These are phyloP conservation scores for Magnusiomyces suaveolens DNA, from an alignment of 1,139 yeast species.

Conservation along the genomic window DNA sequence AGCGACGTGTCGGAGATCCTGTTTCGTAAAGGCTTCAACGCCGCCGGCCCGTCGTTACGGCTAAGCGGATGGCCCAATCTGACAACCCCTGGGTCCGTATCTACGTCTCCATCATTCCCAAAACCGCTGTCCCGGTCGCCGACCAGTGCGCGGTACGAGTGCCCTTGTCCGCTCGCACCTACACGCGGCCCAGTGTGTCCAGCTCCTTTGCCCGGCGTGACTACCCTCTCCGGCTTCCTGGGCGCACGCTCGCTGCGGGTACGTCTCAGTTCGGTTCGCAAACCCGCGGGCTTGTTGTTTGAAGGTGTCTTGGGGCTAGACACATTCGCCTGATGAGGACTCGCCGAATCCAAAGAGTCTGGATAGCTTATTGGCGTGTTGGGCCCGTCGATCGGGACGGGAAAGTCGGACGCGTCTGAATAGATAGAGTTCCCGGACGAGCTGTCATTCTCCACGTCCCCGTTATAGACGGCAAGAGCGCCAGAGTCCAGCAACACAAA, in stretches of 20 bases:
- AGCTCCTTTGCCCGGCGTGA: not conserved
- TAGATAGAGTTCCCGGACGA: slow-evolving; percentile 24
- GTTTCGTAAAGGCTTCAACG: too few species aligned
- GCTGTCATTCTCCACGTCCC: slow-evolving; percentile 16
- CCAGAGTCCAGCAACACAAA: too few species aligned
- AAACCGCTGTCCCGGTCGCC: not conserved
- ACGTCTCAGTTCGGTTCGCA: too few species aligned
- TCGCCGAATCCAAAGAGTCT: not conserved
- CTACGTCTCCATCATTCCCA: not conserved
- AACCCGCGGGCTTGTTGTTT: not conserved
- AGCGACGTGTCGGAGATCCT: too few species aligned
- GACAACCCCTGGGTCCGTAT: too few species aligned
- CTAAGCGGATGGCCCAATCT: too few species aligned
- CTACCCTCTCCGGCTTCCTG: too few species aligned
- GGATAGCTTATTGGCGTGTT: not conserved
- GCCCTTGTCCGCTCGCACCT: not conserved
- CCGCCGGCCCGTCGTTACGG: too few species aligned
- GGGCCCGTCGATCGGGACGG: slow-evolving; percentile 1
- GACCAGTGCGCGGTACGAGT: slow-evolving; percentile 6
- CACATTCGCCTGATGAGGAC: not conserved
- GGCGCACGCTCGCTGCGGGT: too few species aligned
- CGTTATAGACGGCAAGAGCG: not conserved
- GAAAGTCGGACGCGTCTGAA: slow-evolving; percentile 24
- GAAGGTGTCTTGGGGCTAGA: not conserved
- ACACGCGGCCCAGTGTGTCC: not conserved